These are phyloP conservation scores for Posidonia australis DNA, from an alignment of 106 monocot species.

Conservation along the genomic window DNA sequence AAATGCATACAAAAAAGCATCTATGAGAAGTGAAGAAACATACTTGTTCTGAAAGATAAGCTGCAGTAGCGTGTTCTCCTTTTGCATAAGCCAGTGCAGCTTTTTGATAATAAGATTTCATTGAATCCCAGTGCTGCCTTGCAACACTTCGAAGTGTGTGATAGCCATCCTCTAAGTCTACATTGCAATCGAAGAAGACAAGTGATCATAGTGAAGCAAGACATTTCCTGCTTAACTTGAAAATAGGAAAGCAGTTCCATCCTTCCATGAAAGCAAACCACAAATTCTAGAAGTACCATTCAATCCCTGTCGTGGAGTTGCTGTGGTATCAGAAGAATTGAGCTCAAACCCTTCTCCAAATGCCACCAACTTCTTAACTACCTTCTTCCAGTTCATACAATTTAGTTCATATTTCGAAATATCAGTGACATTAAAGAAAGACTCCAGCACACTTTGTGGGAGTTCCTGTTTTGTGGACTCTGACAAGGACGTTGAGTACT, in stretches of 20 bases:
- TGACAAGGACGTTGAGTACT: constrained; percentile 1
- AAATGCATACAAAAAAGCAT: neutral
- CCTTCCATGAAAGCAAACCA: neutral
- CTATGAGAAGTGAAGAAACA: neutral
- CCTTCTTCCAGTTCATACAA: constrained; percentile 80
- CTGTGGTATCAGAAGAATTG: constrained; percentile 12
- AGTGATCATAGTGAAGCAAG: neutral
- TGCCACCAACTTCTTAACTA: constrained; percentile 52
- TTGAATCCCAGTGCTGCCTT: constrained; percentile 55
- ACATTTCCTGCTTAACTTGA: neutral
- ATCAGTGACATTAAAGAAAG: constrained; percentile 48
- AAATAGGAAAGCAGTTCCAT: neutral
- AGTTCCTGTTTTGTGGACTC: constrained; percentile 18
- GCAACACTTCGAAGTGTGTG: constrained; percentile 33
- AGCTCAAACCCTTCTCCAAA: constrained; percentile 56
- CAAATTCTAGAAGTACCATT: constrained; percentile 24
- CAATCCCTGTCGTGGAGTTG: constrained; percentile 17
- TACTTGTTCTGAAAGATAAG: constrained; percentile 74
- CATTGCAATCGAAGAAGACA: neutral
- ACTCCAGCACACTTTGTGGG: constrained; percentile 63
- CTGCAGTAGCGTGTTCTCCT: constrained; percentile 64
- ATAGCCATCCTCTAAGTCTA: constrained; percentile 49
- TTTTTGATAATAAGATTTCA: constrained; percentile 60
- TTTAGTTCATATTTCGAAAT: constrained; percentile 22
- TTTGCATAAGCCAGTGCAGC: constrained; percentile 66